These are phyloP conservation scores for Gaertneriomyces sp. DNA, from an alignment of 192 early-diverging fungal genomes.

Conservation along the genomic window DNA sequence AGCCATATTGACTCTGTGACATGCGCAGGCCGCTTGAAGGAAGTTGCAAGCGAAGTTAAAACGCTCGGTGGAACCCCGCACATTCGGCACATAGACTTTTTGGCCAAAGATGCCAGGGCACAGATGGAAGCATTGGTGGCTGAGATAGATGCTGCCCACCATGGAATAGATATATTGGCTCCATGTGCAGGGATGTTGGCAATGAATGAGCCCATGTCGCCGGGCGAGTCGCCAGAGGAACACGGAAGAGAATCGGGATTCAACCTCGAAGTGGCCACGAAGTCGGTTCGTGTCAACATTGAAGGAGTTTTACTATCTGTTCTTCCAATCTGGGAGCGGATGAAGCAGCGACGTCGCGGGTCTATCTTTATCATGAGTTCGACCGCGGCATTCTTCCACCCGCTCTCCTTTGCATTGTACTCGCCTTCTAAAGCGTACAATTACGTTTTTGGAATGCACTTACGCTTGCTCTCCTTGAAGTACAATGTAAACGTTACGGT, in stretches of 20 bases:
- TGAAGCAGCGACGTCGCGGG: not conserved
- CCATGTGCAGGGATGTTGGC: not conserved
- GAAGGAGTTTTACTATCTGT: not conserved
- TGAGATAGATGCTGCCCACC: not conserved
- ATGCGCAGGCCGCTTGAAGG: not conserved
- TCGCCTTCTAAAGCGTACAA: not conserved
- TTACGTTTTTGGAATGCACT: not conserved
- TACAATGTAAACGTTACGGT: constrained; percentile 4
- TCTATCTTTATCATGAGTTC: not conserved
- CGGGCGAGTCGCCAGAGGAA: not conserved
- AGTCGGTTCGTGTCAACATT: not conserved
- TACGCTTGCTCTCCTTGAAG: constrained; percentile 1
- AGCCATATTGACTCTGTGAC: not conserved
- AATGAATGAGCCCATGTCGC: not conserved
- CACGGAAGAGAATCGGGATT: not conserved
- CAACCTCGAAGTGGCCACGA: not conserved
- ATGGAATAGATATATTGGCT: not conserved
- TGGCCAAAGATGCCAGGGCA: no score
- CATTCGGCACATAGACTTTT: not conserved
- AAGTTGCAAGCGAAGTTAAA: not conserved
- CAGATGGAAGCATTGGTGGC: not conserved
- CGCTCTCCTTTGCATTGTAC: not conserved
- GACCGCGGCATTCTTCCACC: not conserved
- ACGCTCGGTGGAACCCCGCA: not conserved
- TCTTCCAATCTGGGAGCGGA: not conserved